phyloP scores from a whole-genome alignment of 306 rosid genomes.

The Pyrus betulifolia region DNA sequence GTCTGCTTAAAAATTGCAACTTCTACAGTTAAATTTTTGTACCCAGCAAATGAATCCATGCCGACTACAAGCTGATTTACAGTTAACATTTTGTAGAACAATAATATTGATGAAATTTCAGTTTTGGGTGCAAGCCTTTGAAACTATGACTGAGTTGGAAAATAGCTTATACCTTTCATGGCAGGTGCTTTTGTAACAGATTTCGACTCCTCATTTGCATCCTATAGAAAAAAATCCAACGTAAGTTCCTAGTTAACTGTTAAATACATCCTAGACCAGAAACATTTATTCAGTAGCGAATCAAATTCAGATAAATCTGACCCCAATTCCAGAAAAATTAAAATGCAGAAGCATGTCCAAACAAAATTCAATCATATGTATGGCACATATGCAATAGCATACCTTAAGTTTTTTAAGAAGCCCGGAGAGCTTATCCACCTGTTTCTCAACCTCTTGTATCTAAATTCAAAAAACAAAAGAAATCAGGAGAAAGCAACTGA shows the following conservation, averaged over 20 bases:
- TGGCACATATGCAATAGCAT: conserved; percentile 5
- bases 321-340: neutral
- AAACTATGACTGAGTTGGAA: conserved; percentile 1
- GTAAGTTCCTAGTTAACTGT: neutral
- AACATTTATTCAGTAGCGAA: neutral
- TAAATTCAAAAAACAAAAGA: conserved; percentile 17
- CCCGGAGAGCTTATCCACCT: conserved; percentile 52
- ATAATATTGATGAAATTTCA: neutral
- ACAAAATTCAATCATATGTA: neutral
- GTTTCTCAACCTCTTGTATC: conserved; percentile 70
- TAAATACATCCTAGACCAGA: neutral
- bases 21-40: neutral
- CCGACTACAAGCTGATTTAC: neutral
- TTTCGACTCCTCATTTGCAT: conserved; percentile 89
- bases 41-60: neutral
- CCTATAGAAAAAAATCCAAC: conserved; percentile 13
- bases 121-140: neutral
- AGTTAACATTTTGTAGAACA: neutral
- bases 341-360: neutral
- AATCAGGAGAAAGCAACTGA: neutral
- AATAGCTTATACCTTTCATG: conserved; percentile 61
- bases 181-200: conserved; percentile 84
- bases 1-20: neutral
- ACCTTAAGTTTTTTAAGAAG: conserved; percentile 82
- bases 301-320: neutral